Evolutionary conservation across 257 asterid species (phyloP), one percentile per base, ranked within the genome.

Genomic region (Petunia axillaris): DNA sequence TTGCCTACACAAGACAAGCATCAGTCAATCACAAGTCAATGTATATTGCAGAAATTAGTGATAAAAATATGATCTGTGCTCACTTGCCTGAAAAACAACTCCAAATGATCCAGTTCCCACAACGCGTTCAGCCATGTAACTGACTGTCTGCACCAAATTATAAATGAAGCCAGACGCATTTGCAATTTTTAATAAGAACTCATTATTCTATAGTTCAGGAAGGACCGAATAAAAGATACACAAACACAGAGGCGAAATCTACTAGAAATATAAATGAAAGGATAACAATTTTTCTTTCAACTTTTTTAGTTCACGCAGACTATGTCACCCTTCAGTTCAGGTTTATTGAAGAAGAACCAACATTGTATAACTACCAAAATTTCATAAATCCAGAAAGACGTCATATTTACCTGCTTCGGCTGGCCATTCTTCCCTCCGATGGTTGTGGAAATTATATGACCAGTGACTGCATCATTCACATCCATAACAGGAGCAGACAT

Each of bases 341-440:
- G 25, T 25, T 25, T 25, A 25, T 25, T 25, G 25, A 25, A 25
- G 25, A 25, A 25, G 25, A 25, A 44, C 41, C 9, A 46, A n/a
- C 46, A 46, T 4, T 43, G 15, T 57, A 25, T 35, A 6, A 40
- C 50, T 1, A 2, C 8, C 1, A 50, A 71, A 48, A 3, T 0
- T 48, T 71, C 62, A 35, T 71, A 1, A 50, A 48, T 71, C 77
- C 3, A 71, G 13, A 71, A 11, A 35, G 63, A 14, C 44, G 8
- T 0, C 16, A n/a, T 43, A 46, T 52, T 81, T 75, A 94, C 98
- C 97, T 90, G 97, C 91, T 94, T 94, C 46, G 97, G 98, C 81
- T 94, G 95, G 68, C 97, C 98, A 89, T 94, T 91, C 87, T 92
- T 94, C 76, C 98, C 97, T 78, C 98, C 98, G 39, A 94, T 92